Evolutionary conservation across 2,329 filamentous ascomycete genomes (phyloP).

Genomic region (Ophiocordyceps sinensis): DNA sequence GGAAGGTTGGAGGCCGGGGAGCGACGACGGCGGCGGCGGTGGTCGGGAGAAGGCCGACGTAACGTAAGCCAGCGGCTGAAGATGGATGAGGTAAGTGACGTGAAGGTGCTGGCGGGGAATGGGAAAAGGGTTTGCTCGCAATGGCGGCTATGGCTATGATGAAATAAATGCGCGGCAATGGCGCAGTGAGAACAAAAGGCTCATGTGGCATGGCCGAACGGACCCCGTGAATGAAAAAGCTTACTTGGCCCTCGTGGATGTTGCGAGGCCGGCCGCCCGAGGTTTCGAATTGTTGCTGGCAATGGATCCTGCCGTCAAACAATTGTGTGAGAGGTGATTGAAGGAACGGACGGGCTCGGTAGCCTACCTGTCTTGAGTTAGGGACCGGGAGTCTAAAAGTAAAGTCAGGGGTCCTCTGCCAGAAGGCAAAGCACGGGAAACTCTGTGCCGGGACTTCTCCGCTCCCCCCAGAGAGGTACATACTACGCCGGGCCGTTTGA

Average conservation of each 20-base stretch:
- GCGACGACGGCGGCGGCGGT: neutral
- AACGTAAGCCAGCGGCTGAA: neutral
- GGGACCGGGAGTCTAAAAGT: neutral
- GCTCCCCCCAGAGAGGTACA: slow-evolving; percentile 2
- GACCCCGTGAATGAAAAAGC: neutral
- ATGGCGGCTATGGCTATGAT: too few species aligned
- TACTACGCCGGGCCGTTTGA: slow-evolving; percentile 3
- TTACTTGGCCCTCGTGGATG: neutral
- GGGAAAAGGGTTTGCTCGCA: too few species aligned
- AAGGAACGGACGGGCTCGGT: neutral
- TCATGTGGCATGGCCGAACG: too few species aligned
- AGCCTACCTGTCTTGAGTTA: neutral
- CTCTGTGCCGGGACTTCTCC: slow-evolving; percentile 1
- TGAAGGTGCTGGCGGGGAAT: too few species aligned
- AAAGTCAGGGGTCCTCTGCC: neutral
- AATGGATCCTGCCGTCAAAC: too few species aligned
- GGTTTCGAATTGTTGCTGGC: too few species aligned
- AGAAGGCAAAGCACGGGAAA: neutral
- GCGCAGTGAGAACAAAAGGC: too few species aligned
- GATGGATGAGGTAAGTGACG: neutral
- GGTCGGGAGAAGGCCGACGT: neutral
- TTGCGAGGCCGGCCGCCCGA: too few species aligned
- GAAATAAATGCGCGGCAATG: too few species aligned
- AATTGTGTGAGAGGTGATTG: neutral
- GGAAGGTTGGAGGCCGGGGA: neutral